These are phyloP conservation scores for Wickerhamiella domercqiae DNA, from an alignment of 805 yeast species.

Conservation along the genomic window DNA sequence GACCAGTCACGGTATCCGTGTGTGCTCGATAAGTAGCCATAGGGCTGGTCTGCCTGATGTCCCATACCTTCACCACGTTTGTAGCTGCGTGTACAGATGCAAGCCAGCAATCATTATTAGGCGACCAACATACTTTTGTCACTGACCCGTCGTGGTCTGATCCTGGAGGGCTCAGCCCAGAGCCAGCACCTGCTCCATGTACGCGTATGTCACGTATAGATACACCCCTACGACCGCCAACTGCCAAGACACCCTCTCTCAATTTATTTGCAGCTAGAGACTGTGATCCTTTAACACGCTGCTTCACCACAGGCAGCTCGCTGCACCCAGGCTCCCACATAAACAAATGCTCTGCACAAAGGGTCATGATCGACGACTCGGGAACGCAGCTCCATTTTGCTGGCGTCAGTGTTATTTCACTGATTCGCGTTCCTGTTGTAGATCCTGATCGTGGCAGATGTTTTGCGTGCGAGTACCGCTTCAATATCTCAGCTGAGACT, in stretches of 20 bases:
- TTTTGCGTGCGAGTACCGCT: slow-evolving; percentile 63
- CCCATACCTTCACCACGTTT: slow-evolving; percentile 49
- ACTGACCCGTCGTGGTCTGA: slow-evolving; percentile 23
- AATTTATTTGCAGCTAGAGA: slow-evolving; percentile 34
- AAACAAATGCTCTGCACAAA: slow-evolving; percentile 56
- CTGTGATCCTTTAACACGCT: slow-evolving; percentile 35
- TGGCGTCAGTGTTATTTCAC: slow-evolving; percentile 27
- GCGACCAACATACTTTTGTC: slow-evolving; percentile 46
- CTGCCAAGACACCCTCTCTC: slow-evolving; percentile 39
- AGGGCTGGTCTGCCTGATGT: slow-evolving; percentile 44
- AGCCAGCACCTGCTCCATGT: slow-evolving; percentile 23
- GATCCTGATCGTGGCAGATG: slow-evolving; percentile 28
- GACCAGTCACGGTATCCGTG: slow-evolving; percentile 34
- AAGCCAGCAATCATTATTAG: slow-evolving; percentile 39
- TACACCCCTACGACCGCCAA: slow-evolving; percentile 52
- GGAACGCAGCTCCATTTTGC: slow-evolving; percentile 31
- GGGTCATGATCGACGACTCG: slow-evolving; percentile 37
- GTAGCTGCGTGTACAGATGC: slow-evolving; percentile 46
- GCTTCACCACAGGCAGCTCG: slow-evolving; percentile 41
- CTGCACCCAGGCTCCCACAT: slow-evolving; percentile 58
- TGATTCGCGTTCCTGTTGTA: slow-evolving; percentile 21
- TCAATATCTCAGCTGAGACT: slow-evolving; percentile 51
- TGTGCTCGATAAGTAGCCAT: slow-evolving; percentile 43
- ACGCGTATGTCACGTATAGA: slow-evolving; percentile 58
- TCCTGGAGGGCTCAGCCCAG: slow-evolving; percentile 32